These are phyloP conservation scores for Termitomyces sp. DNA, from an alignment of 768 basidiomycete genomes.

Conservation along the genomic window DNA sequence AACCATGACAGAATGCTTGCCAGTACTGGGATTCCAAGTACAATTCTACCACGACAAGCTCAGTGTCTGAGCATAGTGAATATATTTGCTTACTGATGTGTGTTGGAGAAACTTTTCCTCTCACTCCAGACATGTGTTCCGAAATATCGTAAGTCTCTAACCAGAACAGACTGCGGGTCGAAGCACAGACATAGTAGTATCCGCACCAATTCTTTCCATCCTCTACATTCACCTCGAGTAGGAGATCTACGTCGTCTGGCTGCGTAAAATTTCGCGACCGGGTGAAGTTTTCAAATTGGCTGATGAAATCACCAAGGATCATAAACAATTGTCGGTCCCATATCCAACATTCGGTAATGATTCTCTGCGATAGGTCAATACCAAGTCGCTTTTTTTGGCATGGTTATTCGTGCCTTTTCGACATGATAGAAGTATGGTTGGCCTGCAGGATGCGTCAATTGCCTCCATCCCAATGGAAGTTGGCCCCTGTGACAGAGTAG, in stretches of 20 bases:
- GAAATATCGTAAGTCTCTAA: conserved; percentile 3
- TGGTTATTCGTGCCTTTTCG: neutral
- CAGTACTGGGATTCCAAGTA: conserved; percentile 4
- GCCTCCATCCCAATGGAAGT: conserved; percentile 7
- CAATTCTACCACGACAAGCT: neutral
- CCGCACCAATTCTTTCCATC: conserved; percentile 2
- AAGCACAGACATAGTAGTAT: conserved; percentile 2
- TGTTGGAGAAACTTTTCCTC: neutral
- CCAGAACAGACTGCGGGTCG: conserved; percentile 2
- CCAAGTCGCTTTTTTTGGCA: neutral
- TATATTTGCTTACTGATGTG: conserved; percentile 4
- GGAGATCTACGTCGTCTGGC: neutral
- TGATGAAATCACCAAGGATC: neutral
- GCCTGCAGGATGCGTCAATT: conserved; percentile 10
- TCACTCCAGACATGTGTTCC: neutral
- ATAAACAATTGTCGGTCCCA: neutral
- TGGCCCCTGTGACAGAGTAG: neutral
- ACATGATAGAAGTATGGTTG: conserved; percentile 11
- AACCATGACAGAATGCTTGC: neutral
- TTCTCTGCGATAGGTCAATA: neutral
- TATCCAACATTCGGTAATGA: conserved; percentile 8
- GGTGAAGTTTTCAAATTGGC: neutral
- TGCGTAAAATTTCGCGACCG: neutral
- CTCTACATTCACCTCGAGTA: neutral
- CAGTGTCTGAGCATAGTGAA: too few relatives aligned